Base-by-base conservation (phyloP, 2,329 filamentous ascomycete genomes). In the Gaeumannomyces tritici region DNA sequence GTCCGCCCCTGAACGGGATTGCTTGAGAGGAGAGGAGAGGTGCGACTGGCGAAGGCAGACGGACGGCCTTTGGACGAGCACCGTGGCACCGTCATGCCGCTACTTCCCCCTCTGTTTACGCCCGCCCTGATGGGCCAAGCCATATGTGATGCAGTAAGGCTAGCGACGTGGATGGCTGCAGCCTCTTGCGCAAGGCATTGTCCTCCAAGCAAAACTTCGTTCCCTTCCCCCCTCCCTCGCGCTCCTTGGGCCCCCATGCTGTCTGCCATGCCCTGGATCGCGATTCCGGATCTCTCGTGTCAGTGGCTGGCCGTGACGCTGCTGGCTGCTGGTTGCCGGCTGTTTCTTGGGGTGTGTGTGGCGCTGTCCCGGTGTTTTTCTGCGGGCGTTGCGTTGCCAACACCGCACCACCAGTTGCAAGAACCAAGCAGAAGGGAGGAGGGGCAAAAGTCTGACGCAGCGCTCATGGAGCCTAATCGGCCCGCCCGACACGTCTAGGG, bases 151-250 rank as follows among this genome's bases (percentile, higher is more conserved):
- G 42, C 42, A 51, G 28, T 56, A 56, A 56, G 55, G 55, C 55
- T 56, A 18, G 6, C 55, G 55, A 56, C 55, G 26, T 56, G 55
- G 26, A 56, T 24, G 26, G 55, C 11, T 56, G 55, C 55, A 56
- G 55, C 56, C 56, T 58, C 29, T 33, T 58, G 26, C 56, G 56
- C 56, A 58, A 58, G 56, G 56, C 56, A 58, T 56, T 56, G 26
- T 15, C 28, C 24, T 51, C n/a, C n/a, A 51, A 51, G 18, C 42
- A n/a, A 24, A 12, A n/a, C 42, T 8, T 4, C 13, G 2, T 42
- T 18, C 13, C 42, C 42, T 12, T 12, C 5, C 35, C 13, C n/a
- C n/a, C n/a, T n/a, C n/a, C n/a, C n/a, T n/a, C n/a, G n/a, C n/a
- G n/a, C 54, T 55, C 11, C n/a, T 55, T 27, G 55, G 55, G 42